These are phyloP conservation scores for Breynia disticha DNA, from an alignment of 441 rosid genomes.

Conservation along the genomic window DNA sequence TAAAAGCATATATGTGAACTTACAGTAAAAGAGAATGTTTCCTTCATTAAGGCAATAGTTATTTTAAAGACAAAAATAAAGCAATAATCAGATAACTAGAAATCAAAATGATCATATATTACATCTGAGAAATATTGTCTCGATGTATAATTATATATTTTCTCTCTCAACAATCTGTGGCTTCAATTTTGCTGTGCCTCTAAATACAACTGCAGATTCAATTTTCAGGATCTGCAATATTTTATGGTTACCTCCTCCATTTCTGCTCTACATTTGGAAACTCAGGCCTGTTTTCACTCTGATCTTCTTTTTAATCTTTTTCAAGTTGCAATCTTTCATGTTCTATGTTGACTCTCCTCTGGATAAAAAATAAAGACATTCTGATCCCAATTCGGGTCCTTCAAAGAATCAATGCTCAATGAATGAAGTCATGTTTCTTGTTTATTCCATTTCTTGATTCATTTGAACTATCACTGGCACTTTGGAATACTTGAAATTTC, in stretches of 20 bases:
- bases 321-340: conserved; percentile 9
- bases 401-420: conserved; percentile 10
- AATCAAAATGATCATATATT: neutral
- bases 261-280: conserved; percentile 1
- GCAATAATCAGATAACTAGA: neutral
- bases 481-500: conserved; percentile 3
- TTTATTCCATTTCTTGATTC: conserved; percentile 2
- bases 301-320: neutral
- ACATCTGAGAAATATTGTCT: neutral
- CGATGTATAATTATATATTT: too few species aligned
- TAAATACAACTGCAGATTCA: conserved; percentile 9
- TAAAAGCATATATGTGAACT: too few species aligned
- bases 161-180: neutral
- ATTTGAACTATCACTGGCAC: conserved; percentile 6
- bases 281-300: too few species aligned
- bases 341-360: conserved; percentile 9
- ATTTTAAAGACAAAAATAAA: too few species aligned
- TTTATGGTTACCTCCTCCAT: neutral
- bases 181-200: neutral
- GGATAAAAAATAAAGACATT: conserved; percentile 13
- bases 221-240: neutral
- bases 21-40: too few species aligned
- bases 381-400: conserved; percentile 16
- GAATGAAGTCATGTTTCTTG: neutral
- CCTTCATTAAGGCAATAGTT: too few species aligned